phyloP scores from a whole-genome alignment of 495 filamentous ascomycete genomes.

The Oidiodendron maius region DNA sequence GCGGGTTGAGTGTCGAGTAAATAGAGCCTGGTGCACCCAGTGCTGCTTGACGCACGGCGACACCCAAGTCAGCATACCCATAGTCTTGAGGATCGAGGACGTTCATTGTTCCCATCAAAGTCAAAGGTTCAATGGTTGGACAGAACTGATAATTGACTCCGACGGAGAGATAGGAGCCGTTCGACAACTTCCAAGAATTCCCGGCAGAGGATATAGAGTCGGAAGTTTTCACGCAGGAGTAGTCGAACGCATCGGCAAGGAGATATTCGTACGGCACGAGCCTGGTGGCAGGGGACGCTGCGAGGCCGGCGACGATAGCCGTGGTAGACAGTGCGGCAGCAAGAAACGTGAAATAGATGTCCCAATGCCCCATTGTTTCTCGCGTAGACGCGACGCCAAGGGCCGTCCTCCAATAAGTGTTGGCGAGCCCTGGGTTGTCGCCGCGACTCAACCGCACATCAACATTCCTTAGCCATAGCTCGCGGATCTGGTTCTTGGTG shows the following conservation, averaged over 20 bases:
- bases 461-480: neutral
- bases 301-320: neutral
- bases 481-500: neutral
- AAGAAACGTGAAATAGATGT: neutral
- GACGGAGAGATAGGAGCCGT: constrained; percentile 3
- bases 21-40: neutral
- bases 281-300: neutral
- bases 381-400: neutral
- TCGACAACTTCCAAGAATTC: neutral
- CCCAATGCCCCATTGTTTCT: neutral
- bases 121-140: neutral
- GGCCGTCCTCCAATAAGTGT: neutral
- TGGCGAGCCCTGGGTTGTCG: neutral
- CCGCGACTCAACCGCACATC: neutral
- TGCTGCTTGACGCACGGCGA: neutral
- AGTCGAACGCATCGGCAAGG: neutral
- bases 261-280: neutral
- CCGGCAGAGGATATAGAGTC: neutral
- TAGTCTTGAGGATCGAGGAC: neutral
- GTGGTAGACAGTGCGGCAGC: neutral
- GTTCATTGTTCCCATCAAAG: neutral
- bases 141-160: neutral
- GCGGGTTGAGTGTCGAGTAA: neutral
- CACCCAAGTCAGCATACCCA: constrained; percentile 1
- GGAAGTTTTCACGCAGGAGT: neutral